Evolutionary conservation across 768 basidiomycete genomes (phyloP), one percentile per base, ranked within the genome.

Genomic region (Strobilomyces echinocephalus): DNA sequence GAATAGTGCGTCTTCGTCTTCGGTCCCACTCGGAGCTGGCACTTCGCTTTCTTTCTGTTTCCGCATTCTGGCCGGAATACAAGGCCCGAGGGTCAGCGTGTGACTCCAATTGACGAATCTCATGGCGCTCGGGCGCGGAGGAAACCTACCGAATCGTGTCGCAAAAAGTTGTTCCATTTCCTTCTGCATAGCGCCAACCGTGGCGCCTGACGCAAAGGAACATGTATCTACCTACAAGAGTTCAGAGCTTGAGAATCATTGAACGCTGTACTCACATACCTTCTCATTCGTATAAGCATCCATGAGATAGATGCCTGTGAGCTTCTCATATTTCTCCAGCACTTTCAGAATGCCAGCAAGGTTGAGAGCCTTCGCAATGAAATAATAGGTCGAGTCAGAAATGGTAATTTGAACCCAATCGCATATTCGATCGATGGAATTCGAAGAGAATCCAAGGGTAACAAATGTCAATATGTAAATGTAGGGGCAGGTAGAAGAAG

Each of bases 321-420:
- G 71, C 65, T 91, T 94, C 63, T 87, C 87, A 59, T 89, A 93
- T 68, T 92, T 94, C 72, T 88, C 91, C 53, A 92, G 64, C 0
- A 84, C 86, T 64, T 93, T 92, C 28, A 88, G 77, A 67, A 97
- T 92, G 1, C 95, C 97, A 0, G 91, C 88, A 9, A 92, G 69
- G 66, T 99, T 98, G 39, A 97, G 71, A 44, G 88, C 83, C 85
- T 91, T 57, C 20, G 33, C 15, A 18, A 26, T 16, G 26, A 12
- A 53, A 43, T 15, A 5, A 43, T 26, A 38, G 7, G 28, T 8
- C 14, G 18, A 12, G 20, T 8, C 16, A 49, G 7, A 18, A 16
- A 41, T 31, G n/a, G n/a, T 41, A 50, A 30, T 39, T 24, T 30
- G 30, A 30, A 9, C 6, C 30, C 30, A 15, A 41, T 36, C 8